These are phyloP conservation scores for Claviceps fusiformis DNA, from an alignment of 2,329 filamentous ascomycete genomes.

Conservation along the genomic window DNA sequence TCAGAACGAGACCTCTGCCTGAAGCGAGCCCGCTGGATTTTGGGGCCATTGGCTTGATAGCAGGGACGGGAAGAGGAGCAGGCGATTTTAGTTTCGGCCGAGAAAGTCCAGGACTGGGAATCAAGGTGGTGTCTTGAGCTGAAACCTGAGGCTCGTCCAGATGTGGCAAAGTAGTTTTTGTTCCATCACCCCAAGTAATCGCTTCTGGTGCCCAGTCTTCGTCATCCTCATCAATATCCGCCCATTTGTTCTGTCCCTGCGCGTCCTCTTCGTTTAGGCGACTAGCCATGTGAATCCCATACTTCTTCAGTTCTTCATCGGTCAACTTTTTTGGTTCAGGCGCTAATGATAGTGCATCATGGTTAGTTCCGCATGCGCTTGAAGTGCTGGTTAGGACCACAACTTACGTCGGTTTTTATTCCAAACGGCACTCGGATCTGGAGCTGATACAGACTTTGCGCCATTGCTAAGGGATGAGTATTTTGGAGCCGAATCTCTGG, in stretches of 20 bases:
- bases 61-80: conserved; percentile 18
- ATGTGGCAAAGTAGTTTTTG: conserved; percentile 61
- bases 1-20: conserved; percentile 50
- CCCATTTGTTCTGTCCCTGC: conserved; percentile 71
- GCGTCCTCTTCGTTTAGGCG: conserved; percentile 63
- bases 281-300: conserved; percentile 73
- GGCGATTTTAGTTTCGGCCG: conserved; percentile 33
- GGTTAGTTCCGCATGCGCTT: conserved; percentile 12
- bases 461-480: conserved; percentile 35
- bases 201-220: conserved; percentile 78
- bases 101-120: conserved; percentile 11
- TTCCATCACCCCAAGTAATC: conserved; percentile 80
- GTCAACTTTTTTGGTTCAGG: conserved; percentile 71
- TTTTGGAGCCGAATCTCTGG: conserved; percentile 37
- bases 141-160: conserved; percentile 34
- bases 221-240: conserved; percentile 78
- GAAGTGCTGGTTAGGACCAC: not conserved
- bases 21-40: conserved; percentile 35
- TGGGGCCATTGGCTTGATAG: conserved; percentile 25
- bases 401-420: conserved; percentile 73
- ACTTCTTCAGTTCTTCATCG: conserved; percentile 76
- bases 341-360: conserved; percentile 38
- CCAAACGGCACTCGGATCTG: conserved; percentile 67
- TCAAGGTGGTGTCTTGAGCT: conserved; percentile 13
- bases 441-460: conserved; percentile 44